Evolutionary conservation across 768 basidiomycete genomes (phyloP), one percentile per base, ranked within the genome.

Genomic region (Pleurotus salmoneostramineus): DNA sequence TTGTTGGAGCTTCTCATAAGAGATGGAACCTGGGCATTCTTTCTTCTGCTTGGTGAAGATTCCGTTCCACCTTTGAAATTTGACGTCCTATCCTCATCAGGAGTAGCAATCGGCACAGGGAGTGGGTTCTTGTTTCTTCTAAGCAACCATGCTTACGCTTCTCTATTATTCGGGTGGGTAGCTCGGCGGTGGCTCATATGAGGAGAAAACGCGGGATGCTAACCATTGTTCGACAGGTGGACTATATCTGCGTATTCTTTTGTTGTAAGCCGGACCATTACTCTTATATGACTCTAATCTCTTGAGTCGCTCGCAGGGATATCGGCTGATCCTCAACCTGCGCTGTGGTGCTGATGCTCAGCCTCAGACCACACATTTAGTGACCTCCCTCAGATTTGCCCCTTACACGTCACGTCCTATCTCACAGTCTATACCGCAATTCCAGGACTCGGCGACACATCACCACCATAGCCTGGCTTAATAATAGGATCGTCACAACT

Each of bases 11-110:
- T 67, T 7, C 46, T 65, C 5, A 58, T 63, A 14, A 58, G 64
- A 6, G 66, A 65, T 58, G 58, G 63, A 27, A 50, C 58, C 11
- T 65, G 60, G 60, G 61, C 61, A 32, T 61, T 65, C 47, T 35
- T 56, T 5, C n/a, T n/a, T n/a, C n/a, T n/a, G n/a, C n/a, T 50
- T 64, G 8, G 48, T 67, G 8, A 58, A 64, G 34, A 46, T 64
- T 65, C 12, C 43, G 56, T 57, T 3, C 27, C 5, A 45, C 7
- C 7, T 15, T 45, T 45, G 11, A 45, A 15, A 8, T 15, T 45
- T 45, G 44, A 8, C n/a, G 44, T 8, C 6, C n/a, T 15, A 5
- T 5, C 14, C 37, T 40, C 37, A 40, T 40, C 14, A 6, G 37
- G 14, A 40, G 14, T 15, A 54, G 51, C 36, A 6, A 27, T 54